Evolutionary conservation across 2,329 filamentous ascomycete genomes (phyloP), one percentile per base, ranked within the genome.

Genomic region (Colletotrichum sp.): DNA sequence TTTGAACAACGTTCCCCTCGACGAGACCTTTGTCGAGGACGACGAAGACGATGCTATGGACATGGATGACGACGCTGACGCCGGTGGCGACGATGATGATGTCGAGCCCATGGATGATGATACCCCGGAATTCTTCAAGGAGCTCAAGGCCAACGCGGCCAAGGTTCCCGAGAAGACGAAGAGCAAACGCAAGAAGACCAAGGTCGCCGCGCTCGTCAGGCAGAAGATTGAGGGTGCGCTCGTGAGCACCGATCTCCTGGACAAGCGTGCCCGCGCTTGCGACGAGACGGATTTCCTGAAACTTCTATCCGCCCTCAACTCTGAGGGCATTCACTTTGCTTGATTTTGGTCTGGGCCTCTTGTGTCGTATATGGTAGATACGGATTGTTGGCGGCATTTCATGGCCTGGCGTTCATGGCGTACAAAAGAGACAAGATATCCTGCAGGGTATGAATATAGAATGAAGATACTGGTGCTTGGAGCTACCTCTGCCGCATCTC

Each of bases 221-320:
- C 91, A 94, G 80, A 99, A 99, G 87, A 94, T 99, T 60, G 90
- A 94, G 80, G 95, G 93, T 82, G 95, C 98, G 24, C 88, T 99
- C 24, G 94, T 96, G 82, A 92, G 94, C 78, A 98, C 96, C 0
- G 91, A 92, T 64, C 88, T 99, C 70, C 93, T 93, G 5, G 95
- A 98, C 77, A 95, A 94, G 87, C 90, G 96, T 78, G 92, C 96
- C 13, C 91, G 95, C 77, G 93, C 97, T 88, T 98, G 96, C 81
- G 96, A 98, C 81, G 95, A 99, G 86, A 96, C 94, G 69, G 96
- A 98, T 81, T 99, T 98, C 82, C 86, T 99, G 83, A 93, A 93
- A 80, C 85, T 98, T 78, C 86, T 98, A 52, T 90, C 89, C 79
- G 94, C 94, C 3, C 98, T 98, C 85, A 98, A 98, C 83, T 92